These are phyloP conservation scores for Bocquillonia castaneifolia DNA, from an alignment of 441 rosid genomes.

Conservation along the genomic window DNA sequence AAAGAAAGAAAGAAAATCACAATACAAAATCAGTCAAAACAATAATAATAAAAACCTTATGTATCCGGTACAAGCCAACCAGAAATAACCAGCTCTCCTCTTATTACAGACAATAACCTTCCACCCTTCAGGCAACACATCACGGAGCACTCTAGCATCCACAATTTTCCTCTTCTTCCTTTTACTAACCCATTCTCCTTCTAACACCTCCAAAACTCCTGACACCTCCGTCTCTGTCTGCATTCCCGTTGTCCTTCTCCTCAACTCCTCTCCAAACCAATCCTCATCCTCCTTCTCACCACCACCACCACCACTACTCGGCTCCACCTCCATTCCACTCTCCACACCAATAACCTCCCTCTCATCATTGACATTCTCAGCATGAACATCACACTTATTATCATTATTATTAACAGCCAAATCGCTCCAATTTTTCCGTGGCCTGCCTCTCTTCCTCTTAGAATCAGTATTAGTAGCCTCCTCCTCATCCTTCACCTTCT, in stretches of 20 bases:
- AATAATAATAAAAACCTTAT: slow-evolving; percentile 60
- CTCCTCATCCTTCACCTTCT: background rate
- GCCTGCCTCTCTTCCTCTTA: slow-evolving; percentile 59
- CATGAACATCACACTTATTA: too few relatives aligned
- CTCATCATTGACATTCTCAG: slow-evolving; percentile 5
- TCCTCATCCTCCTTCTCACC: too few relatives aligned
- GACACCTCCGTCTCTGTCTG: slow-evolving; percentile 43
- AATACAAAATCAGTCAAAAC: slow-evolving; percentile 8
- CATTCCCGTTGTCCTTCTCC: slow-evolving; percentile 50
- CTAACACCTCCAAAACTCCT: slow-evolving; percentile 51
- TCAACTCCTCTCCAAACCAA: slow-evolving; percentile 48
- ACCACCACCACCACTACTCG: slow-evolving; percentile 22
- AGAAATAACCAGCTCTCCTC: slow-evolving; percentile 49
- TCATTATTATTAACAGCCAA: background rate
- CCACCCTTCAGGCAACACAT: slow-evolving; percentile 55
- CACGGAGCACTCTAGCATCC: slow-evolving; percentile 49
- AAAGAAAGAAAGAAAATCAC: background rate
- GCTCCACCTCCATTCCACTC: slow-evolving; percentile 35
- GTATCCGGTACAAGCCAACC: slow-evolving; percentile 53
- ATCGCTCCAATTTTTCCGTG: background rate
- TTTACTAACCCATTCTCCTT: slow-evolving; percentile 60
- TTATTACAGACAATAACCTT: slow-evolving; percentile 58
- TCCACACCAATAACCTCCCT: slow-evolving; percentile 12
- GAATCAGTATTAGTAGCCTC: background rate
- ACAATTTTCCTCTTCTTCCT: slow-evolving; percentile 74